A percentile compares a stretch with the other conserved stretches of the same genome.
Conservation (phyloP, 2,329 filamentous ascomycete genomes). For the Byssothecium circinans region DNA sequence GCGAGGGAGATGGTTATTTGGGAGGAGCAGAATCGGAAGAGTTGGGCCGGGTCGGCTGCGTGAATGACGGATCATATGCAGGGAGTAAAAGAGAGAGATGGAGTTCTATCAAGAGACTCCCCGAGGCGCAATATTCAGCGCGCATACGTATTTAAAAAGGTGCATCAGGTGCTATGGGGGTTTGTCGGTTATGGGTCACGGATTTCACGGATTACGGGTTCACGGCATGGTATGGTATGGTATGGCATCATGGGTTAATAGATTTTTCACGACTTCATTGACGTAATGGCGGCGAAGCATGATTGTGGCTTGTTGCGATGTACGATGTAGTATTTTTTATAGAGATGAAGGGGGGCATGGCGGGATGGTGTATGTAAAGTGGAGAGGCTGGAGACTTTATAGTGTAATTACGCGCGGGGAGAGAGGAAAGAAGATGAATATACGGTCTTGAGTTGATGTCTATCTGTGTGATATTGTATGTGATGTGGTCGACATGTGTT, state of each 20-base stretch:
- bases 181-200: slow-evolving; percentile 9
- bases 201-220: slow-evolving; percentile 9
- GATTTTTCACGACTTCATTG: slow-evolving; percentile 13
- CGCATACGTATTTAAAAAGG: slow-evolving; percentile 4
- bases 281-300: background rate
- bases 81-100: background rate
- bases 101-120: background rate
- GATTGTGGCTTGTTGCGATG: background rate
- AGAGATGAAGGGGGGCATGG: slow-evolving; percentile 1
- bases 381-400: background rate
- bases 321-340: background rate
- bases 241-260: slow-evolving; percentile 11
- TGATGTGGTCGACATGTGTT: too few species aligned
- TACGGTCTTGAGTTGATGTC: too few species aligned
- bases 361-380: background rate
- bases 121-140: slow-evolving; percentile 4
- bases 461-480: too few species aligned
- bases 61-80: slow-evolving; percentile 4
- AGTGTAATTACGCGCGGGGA: too few species aligned
- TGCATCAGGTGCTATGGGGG: too few species aligned
- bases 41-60: slow-evolving; percentile 20
- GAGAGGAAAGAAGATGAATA: too few species aligned
- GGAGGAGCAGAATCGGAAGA: slow-evolving; percentile 39
- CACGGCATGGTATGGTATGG: slow-evolving; percentile 1
- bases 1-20: slow-evolving; percentile 41